phyloP scores from a whole-genome alignment of 495 filamentous ascomycete species.

The Pyrenula aspistea region DNA sequence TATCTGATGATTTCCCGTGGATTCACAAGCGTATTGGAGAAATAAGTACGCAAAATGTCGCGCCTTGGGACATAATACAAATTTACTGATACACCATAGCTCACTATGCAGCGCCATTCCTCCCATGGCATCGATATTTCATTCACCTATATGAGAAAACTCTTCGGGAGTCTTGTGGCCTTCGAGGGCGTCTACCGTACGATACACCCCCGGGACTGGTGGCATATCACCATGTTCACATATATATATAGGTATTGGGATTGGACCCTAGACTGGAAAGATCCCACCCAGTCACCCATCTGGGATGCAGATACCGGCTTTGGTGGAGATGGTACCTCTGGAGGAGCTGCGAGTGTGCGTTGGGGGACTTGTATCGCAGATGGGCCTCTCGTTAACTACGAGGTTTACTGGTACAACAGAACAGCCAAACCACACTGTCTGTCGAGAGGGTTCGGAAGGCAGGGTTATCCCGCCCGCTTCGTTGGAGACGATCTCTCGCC shows the following conservation, averaged over 20 bases:
- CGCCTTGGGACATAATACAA: background rate
- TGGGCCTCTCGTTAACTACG: slow-evolving; percentile 23
- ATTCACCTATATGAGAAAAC: slow-evolving; percentile 28
- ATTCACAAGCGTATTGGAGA: slow-evolving; percentile 5
- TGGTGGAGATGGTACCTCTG: slow-evolving; percentile 16
- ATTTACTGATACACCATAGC: slow-evolving; percentile 1
- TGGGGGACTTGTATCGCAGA: slow-evolving; percentile 10
- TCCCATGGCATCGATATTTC: slow-evolving; percentile 40
- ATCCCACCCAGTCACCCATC: slow-evolving; percentile 16
- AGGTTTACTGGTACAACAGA: slow-evolving; percentile 15
- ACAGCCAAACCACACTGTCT: slow-evolving; percentile 22
- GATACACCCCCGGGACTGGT: slow-evolving; percentile 3
- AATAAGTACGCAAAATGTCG: slow-evolving; percentile 3
- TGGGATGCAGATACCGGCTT: slow-evolving; percentile 13
- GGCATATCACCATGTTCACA: background rate
- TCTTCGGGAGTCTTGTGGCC: slow-evolving; percentile 30
- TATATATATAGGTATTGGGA: slow-evolving; percentile 12
- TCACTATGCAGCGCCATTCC: slow-evolving; percentile 19
- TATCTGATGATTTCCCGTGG: slow-evolving; percentile 14
- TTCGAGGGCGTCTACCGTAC: slow-evolving; percentile 30
- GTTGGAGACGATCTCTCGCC: background rate
- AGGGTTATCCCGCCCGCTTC: background rate
- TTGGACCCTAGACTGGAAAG: slow-evolving; percentile 11
- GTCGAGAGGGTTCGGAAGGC: slow-evolving; percentile 14
- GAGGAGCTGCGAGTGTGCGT: slow-evolving; percentile 5